Evolutionary conservation across 164 flowering plant species (phyloP), one percentile per base, ranked within the genome.

Genomic region (Vitis amurensis): DNA sequence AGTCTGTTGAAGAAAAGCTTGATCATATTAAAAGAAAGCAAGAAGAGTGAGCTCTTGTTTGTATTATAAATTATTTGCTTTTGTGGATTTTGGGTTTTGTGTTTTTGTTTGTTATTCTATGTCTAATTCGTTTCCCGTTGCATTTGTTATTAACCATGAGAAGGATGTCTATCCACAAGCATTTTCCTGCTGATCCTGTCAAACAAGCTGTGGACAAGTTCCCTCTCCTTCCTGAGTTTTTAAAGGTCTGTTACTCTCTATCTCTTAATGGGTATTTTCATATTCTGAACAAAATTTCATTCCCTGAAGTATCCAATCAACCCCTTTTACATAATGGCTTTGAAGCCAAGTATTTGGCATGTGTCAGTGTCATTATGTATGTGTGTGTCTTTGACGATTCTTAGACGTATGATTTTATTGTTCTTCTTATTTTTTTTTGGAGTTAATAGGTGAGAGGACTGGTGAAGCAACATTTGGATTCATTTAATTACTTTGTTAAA

Each of bases 381-480:
- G 9, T 53, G 1, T 49, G 12, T 56, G 50, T n/a, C 4, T 72
- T 29, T 29, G 16, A 30, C 0, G 27, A 11, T 27, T 59, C 11
- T 37, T 61, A 11, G 50, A 11, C 47, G 47, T 8, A 2, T 47
- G 51, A 50, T 49, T n/a, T 29, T 58, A 58, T 65, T 67, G 8
- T 62, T 69, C 14, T 65, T 69, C 7, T 29, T 37, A 47, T 8
- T 29, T 30, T 30, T 30, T 12, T 10, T 58, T 64, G 66, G 12
- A 57, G 11, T 19, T 71, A 31, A 48, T 61, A 90, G 95, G 95
- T 90, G 67, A 84, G 99, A 76, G 99, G 99, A 14, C 73, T 95
- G 66, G 99, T 93, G 77, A 93, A 91, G 79, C 97, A 93, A 55
- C 99, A 95, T 74, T 71, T 95, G 78, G 99, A 93, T 70, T 95